phyloP scores from a whole-genome alignment of 2,329 filamentous ascomycete genomes.

The Fusarium sp. region DNA sequence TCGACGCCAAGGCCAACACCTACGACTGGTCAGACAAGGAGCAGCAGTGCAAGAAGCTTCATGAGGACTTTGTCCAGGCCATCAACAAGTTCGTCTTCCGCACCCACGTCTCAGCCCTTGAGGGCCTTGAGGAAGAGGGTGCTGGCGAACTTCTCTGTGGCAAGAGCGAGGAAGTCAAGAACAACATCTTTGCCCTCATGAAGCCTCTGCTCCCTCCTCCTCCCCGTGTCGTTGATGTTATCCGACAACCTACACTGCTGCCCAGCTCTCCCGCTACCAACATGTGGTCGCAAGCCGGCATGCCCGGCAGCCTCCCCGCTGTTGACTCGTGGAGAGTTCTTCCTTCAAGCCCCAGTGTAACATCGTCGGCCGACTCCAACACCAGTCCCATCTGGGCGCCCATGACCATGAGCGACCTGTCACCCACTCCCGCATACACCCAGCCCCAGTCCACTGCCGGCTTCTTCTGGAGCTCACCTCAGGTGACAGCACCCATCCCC shows the following conservation, averaged over 20 bases:
- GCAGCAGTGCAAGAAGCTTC: conserved; percentile 94
- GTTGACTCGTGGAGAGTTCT: conserved; percentile 93
- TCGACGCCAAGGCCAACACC: conserved; percentile 88
- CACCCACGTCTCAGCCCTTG: conserved; percentile 86
- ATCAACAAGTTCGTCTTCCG: conserved; percentile 98
- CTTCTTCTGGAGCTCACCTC: conserved; percentile 84
- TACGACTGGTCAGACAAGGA: conserved; percentile 98
- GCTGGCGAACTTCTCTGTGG: conserved; percentile 92
- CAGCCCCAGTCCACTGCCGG: conserved; percentile 76
- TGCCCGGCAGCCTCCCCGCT: conserved; percentile 72
- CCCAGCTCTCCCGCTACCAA: conserved; percentile 82
- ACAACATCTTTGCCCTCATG: conserved; percentile 84
- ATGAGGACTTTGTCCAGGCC: conserved; percentile 95
- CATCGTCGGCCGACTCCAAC: conserved; percentile 77
- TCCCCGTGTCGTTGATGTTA: conserved; percentile 88
- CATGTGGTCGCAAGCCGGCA: conserved; percentile 83
- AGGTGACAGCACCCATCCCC: conserved; percentile 79
- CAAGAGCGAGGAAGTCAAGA: conserved; percentile 94
- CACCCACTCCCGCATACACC: conserved; percentile 83
- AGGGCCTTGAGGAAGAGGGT: conserved; percentile 96
- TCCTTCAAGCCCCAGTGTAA: conserved; percentile 86
- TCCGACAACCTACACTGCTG: conserved; percentile 86
- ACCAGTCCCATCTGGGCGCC: conserved; percentile 81
- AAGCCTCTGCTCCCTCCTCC: conserved; percentile 88
- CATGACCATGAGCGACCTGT: conserved; percentile 81